Conservation (phyloP, 1,284 basidiomycete species). For the Apiotrichum veenhuisii region DNA sequence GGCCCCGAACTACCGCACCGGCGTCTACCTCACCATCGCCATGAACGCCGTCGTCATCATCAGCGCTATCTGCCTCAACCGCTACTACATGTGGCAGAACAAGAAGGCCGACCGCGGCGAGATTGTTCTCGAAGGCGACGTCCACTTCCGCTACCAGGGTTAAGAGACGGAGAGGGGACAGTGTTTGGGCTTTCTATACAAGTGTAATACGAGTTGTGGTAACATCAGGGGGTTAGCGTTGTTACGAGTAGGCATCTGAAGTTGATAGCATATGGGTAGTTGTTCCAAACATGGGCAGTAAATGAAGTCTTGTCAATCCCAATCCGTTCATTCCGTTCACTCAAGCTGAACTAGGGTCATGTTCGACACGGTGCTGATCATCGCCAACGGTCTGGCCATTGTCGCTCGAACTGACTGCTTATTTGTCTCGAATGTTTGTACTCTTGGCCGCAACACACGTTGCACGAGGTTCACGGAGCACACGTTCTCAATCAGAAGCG, state of each 20-base stretch:
- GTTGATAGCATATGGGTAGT: background rate
- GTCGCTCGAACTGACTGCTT: no score
- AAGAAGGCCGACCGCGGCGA: conserved; percentile 9
- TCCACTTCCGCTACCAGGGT: conserved; percentile 16
- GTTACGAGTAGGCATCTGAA: no score
- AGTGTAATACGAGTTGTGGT: background rate
- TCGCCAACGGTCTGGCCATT: no score
- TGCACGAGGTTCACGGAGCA: no score
- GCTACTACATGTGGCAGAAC: conserved; percentile 12
- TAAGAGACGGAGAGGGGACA: background rate
- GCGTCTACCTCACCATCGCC: conserved; percentile 18
- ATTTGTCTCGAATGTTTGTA: no score
- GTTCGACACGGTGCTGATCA: no score
- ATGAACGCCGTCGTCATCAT: conserved; percentile 7
- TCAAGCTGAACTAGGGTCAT: no score
- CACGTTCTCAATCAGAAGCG: no score
- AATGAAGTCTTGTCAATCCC: no score
- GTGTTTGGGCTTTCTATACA: background rate
- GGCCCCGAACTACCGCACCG: conserved; percentile 11
- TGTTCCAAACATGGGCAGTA: no score
- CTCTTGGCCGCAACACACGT: no score
- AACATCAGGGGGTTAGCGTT: background rate
- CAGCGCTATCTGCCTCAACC: conserved; percentile 1
- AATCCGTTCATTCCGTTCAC: no score
- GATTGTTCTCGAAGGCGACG: conserved; percentile 13